A percentile compares a stretch with the other conserved stretches of the same genome.
phyloP scores from a whole-genome alignment of 345 rosid genomes.

The Citrus glauca region DNA sequence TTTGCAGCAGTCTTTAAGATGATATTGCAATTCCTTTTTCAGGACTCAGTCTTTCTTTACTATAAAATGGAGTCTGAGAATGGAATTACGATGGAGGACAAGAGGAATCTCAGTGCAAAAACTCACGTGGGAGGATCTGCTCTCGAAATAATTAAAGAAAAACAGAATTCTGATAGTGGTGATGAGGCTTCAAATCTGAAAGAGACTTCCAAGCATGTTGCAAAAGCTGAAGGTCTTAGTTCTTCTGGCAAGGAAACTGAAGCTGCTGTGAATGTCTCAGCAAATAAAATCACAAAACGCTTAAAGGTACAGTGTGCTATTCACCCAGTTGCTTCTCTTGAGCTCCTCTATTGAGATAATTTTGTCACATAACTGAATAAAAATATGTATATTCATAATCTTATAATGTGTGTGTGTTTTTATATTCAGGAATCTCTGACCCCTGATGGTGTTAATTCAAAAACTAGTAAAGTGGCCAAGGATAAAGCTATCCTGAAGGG shows the following conservation, averaged over 20 bases:
- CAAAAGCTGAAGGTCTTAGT: slow-evolving; percentile 25
- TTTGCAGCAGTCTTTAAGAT: background rate
- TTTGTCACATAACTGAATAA: background rate
- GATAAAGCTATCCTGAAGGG: slow-evolving; percentile 49
- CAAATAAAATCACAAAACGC: slow-evolving; percentile 36
- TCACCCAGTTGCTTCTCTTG: slow-evolving; percentile 11
- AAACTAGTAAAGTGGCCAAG: slow-evolving; percentile 42
- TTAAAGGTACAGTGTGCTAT: slow-evolving; percentile 42
- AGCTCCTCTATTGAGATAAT: slow-evolving; percentile 10
- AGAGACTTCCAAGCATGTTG: slow-evolving; percentile 26
- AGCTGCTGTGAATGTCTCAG: slow-evolving; percentile 26
- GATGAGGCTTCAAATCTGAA: slow-evolving; percentile 15
- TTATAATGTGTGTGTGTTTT: background rate
- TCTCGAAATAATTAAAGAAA: slow-evolving; percentile 33
- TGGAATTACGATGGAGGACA: slow-evolving; percentile 31
- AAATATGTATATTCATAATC: background rate
- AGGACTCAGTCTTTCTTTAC: slow-evolving; percentile 9
- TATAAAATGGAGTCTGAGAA: slow-evolving; percentile 59
- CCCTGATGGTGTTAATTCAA: slow-evolving; percentile 24
- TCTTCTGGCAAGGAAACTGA: slow-evolving; percentile 25
- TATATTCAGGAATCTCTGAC: slow-evolving; percentile 39
- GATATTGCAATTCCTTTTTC: slow-evolving; percentile 12
- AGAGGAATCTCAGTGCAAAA: slow-evolving; percentile 26
- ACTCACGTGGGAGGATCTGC: slow-evolving; percentile 26
- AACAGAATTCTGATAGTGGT: slow-evolving; percentile 20